Base-by-base conservation (phyloP, 768 basidiomycete genomes). In the Lactarius hatsudake region DNA sequence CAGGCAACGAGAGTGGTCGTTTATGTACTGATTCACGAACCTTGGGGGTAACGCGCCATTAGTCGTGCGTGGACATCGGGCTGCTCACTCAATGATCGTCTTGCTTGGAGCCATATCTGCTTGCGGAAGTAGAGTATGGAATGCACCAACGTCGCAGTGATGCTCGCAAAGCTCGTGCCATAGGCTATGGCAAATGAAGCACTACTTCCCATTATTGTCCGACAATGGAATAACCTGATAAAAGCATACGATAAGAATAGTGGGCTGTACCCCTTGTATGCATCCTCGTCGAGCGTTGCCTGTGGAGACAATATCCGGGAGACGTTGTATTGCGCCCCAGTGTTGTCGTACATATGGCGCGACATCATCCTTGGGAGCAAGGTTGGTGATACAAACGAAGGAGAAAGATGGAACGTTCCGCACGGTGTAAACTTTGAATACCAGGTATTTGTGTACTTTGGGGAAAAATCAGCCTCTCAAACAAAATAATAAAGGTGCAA, bases 131-230 rank as follows among this genome's bases (percentile, higher is more conserved):
- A 82, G n/a, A 84, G 70, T 61, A 77, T 72, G 0, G 82, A 76
- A 71, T 84, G 82, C 23, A 78, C 75, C 60, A 83, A 73, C 18
- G 81, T 82, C 30, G 82, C 78, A 17, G 81, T 80, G 63, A 81
- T 80, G 38, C 77, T 77, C 15, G 81, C 81, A 67, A 83, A 83
- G n/a, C 88, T 89, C 10, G 94, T 79, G 28, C 88, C 92, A 72
- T 94, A 95, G 10, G 87, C 81, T 42, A 94, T 77, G 15, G 93
- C 87, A 72, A 93, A 94, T 0, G 90, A 88, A 32, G 85, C 60
- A 36, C 71, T 71, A 42, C 23, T 32, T 18, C 10, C 36, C 8
- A 20, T 58, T 8, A 51, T 28, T 40, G 26, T 3, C 26, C 15
- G 69, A 72, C 12, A 78, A 72, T 36, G 83, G 84, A 68, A 89